Evolutionary conservation across 257 asterid species (phyloP).

Genomic region (Solanum pennellii): DNA sequence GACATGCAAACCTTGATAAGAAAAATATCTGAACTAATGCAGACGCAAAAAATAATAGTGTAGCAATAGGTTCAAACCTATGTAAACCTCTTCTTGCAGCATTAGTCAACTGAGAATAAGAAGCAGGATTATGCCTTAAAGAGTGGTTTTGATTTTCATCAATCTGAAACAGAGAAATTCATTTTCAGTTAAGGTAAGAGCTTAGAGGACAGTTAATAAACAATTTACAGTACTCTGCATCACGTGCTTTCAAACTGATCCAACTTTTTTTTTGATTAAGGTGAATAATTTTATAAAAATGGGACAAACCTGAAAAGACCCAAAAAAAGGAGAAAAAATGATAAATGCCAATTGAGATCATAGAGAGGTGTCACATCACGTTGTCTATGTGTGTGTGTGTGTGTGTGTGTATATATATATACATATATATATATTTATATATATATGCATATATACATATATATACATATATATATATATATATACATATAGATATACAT

Average conservation of each 20-base stretch:
- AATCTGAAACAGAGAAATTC: slow-evolving; percentile 38
- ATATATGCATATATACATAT: no score
- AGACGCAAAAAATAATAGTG: not conserved
- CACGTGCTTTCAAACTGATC: not conserved
- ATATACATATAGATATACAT: no score
- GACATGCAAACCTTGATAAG: not conserved
- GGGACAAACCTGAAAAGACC: not conserved
- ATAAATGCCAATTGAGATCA: not conserved
- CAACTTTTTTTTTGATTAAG: not conserved
- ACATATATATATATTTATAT: no score
- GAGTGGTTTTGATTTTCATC: slow-evolving; percentile 40
- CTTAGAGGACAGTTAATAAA: not conserved
- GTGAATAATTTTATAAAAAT: not conserved
- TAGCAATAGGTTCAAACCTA: slow-evolving; percentile 42
- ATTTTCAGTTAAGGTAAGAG: not conserved
- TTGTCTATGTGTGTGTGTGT: not conserved
- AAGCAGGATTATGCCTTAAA: slow-evolving; percentile 42
- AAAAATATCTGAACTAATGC: not conserved
- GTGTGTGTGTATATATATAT: no score
- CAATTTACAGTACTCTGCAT: not conserved
- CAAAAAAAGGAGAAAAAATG: not conserved
- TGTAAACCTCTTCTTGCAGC: slow-evolving; percentile 63
- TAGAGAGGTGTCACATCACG: not conserved
- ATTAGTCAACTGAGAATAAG: slow-evolving; percentile 35
- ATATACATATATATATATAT: no score